Base-by-base conservation (phyloP, 108 stramenopile genomes). In the Skeletonema grethae region DNA sequence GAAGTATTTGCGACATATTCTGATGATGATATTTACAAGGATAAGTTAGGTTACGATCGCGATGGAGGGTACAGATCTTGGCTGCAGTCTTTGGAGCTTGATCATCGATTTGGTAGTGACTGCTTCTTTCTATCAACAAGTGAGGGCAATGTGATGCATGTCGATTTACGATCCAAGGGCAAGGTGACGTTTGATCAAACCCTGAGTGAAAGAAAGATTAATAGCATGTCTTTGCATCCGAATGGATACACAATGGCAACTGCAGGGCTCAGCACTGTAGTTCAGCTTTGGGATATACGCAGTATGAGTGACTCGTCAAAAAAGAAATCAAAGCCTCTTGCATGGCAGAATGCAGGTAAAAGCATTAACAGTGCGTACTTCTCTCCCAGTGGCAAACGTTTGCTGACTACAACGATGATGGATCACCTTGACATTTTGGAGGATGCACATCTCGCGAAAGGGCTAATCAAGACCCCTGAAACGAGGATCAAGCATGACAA, bases 1-100 rank as follows among this genome's bases (percentile, higher is more conserved):
- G 83, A 95, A 57, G 76, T 91, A 15, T 93, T 95, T 84, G 95
- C 92, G 5, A 90, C 89, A 6, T 92, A 90, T 67, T 80, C 83
- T 45, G 92, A 88, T 68, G 79, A 81, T n/a, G 73, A 79, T 20
- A 65, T 75, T 24, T 88, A 82, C 53, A 76, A 77, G 57, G 84
- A 85, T 28, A 84, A 86, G 55, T 61, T 86, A 58, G 91, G 94
- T 3, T 87, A 73, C 63, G 84, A 85, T 5, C 50, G 87, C 24
- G 88, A 92, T 61, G 58, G 66, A 20, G 91, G 88, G 2, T 82
- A 81, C 57, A 73, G 70, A 10, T 86, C 65, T 53, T 95, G 88
- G 88, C 80, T 84, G 10, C 90, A 93, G 56, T 78, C 80, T 45
- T 84, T 88, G 45, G 80, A 80, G 53, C 25, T 79, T 22, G 92